Evolutionary conservation across 495 filamentous ascomycete genomes (phyloP).

Genomic region (Oleoguttula mirabilis): DNA sequence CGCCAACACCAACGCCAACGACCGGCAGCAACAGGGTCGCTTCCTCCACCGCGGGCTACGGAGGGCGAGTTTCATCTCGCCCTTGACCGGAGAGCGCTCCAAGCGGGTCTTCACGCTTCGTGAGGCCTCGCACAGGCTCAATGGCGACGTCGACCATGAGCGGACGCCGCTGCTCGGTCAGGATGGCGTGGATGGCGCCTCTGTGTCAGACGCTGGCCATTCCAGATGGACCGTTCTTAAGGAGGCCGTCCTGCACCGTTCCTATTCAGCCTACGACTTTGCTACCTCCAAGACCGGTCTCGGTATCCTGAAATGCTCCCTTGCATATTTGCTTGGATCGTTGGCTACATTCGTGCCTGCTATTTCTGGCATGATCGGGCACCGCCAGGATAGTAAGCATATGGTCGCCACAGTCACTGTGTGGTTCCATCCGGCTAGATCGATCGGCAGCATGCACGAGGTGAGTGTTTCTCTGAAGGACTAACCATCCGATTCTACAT

Average conservation of each 20-base stretch:
- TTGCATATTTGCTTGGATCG: conserved; percentile 83
- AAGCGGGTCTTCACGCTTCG: conserved; percentile 17
- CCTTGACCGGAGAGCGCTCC: conserved; percentile 15
- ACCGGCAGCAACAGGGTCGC: not conserved
- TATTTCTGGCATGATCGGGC: conserved; percentile 58
- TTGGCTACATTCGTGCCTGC: conserved; percentile 73
- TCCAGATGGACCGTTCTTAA: not conserved
- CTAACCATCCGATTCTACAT: no score
- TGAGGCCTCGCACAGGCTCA: conserved; percentile 12
- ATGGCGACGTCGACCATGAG: conserved; percentile 6
- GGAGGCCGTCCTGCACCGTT: not conserved
- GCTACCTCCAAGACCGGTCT: conserved; percentile 48
- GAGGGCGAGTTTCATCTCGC: conserved; percentile 16
- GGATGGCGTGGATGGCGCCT: not conserved
- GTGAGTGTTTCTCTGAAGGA: no score
- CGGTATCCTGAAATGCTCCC: conserved; percentile 79
- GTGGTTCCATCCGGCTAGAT: conserved; percentile 92
- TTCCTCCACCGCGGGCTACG: conserved; percentile 8
- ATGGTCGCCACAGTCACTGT: conserved; percentile 87
- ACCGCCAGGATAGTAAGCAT: conserved; percentile 83
- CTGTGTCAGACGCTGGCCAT: not conserved
- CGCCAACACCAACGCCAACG: not conserved
- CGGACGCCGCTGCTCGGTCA: not conserved
- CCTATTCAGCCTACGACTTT: no score
- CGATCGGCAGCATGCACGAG: conserved; percentile 81